Percentiles rank a stretch among this genome's conserved stretches.
Evolutionary conservation across 148 eudicot genomes (phyloP).

Genomic region (Oxyria digyna): DNA sequence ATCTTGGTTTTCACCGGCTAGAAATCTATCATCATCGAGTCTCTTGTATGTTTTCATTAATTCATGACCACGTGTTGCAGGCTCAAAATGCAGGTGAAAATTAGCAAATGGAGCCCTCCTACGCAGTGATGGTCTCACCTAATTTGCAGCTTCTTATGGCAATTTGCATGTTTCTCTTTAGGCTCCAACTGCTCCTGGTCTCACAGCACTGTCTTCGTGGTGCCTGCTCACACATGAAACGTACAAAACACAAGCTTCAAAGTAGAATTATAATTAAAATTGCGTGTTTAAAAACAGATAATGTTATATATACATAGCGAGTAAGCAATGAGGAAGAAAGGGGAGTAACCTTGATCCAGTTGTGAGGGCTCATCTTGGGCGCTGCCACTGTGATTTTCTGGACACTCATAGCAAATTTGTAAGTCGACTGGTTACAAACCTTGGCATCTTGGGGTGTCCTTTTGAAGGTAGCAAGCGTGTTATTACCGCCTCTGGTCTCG

Average conservation of each 20-base stretch:
- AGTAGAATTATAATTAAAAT: too few relatives aligned
- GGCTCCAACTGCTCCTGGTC: slow-evolving; percentile 19
- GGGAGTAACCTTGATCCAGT: slow-evolving; percentile 41
- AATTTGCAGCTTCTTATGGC: slow-evolving; percentile 40
- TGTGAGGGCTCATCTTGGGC: slow-evolving; percentile 36
- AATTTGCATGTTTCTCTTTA: slow-evolving; percentile 31
- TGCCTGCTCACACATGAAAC: slow-evolving; percentile 35
- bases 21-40: too few relatives aligned
- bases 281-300: too few relatives aligned
- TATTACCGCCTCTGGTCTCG: slow-evolving; percentile 21
- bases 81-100: too few relatives aligned
- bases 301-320: too few relatives aligned
- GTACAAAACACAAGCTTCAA: too few relatives aligned
- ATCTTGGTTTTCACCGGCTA: too few relatives aligned
- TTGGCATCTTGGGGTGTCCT: slow-evolving; percentile 19
- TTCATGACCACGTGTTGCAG: too few relatives aligned
- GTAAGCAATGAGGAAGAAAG: background rate
- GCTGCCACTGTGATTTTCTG: slow-evolving; percentile 39
- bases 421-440: slow-evolving; percentile 27
- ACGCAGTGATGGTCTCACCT: slow-evolving; percentile 32
- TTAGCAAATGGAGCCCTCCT: too few relatives aligned
- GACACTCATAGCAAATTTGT: slow-evolving; percentile 27
- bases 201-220: slow-evolving; percentile 63
- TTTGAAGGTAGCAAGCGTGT: slow-evolving; percentile 35
- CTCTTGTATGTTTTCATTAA: too few relatives aligned